These are phyloP conservation scores for Persicaria maculosa DNA, from an alignment of 148 eudicot genomes.

Conservation along the genomic window DNA sequence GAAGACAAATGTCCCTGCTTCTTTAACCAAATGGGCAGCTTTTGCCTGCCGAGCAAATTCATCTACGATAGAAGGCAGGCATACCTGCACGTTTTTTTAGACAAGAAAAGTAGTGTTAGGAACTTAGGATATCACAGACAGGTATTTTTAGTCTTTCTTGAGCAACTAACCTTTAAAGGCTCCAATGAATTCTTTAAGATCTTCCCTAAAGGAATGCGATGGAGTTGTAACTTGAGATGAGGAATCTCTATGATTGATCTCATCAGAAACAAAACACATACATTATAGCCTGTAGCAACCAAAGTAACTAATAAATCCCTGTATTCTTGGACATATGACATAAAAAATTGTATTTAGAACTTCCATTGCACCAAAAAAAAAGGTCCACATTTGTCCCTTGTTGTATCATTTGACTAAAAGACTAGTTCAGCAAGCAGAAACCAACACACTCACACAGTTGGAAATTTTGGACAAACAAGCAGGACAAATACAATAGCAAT, in stretches of 20 bases:
- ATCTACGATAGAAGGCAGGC: too few relatives aligned
- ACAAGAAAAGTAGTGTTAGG: background rate
- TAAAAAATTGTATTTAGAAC: background rate
- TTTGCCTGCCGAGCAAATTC: slow-evolving; percentile 72
- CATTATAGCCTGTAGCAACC: slow-evolving; percentile 69
- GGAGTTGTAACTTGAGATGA: slow-evolving; percentile 47
- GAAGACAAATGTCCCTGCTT: slow-evolving; percentile 32
- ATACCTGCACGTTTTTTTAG: slow-evolving; percentile 45
- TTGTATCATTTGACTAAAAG: background rate
- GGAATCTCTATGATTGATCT: slow-evolving; percentile 56
- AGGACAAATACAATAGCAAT: background rate
- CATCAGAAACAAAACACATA: slow-evolving; percentile 93
- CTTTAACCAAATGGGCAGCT: slow-evolving; percentile 44
- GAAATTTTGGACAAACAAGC: background rate
- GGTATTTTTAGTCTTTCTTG: background rate
- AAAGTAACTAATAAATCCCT: background rate
- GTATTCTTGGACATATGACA: slow-evolving; percentile 11
- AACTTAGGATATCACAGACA: background rate
- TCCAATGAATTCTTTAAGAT: slow-evolving; percentile 62
- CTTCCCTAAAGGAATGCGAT: slow-evolving; percentile 39
- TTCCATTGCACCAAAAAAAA: background rate
- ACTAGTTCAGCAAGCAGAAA: background rate
- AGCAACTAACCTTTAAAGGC: slow-evolving; percentile 62
- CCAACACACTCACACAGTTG: background rate
- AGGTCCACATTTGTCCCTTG: background rate